phyloP scores from a whole-genome alignment of 768 basidiomycete genomes.

The Epithele typhae region DNA sequence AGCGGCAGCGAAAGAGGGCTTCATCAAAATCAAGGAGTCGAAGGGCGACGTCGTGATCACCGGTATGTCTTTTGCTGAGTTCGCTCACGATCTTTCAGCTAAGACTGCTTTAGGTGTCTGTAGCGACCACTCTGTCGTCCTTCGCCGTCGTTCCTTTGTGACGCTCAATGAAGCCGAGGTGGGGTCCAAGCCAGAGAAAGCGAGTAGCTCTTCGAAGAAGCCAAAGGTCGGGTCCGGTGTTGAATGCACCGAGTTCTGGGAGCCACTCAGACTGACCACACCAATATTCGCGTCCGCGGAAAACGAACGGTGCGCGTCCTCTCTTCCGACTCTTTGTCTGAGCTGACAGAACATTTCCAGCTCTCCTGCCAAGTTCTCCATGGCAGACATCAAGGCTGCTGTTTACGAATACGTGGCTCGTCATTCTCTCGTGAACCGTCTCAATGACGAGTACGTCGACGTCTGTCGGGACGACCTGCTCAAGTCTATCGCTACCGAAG shows the following conservation, averaged over 20 bases:
- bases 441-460: constrained; percentile 67
- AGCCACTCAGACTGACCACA: constrained; percentile 55
- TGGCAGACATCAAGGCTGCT: constrained; percentile 49
- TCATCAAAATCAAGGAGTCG: constrained; percentile 68
- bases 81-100: too few species aligned
- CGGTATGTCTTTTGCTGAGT: constrained; percentile 10
- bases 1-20: constrained; percentile 62
- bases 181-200: constrained; percentile 56
- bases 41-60: constrained; percentile 46
- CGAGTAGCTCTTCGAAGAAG: constrained; percentile 38
- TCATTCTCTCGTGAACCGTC: constrained; percentile 58
- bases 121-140: constrained; percentile 51
- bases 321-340: too few species aligned
- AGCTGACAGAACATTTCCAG: too few species aligned
- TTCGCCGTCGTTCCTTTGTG: constrained; percentile 43
- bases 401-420: constrained; percentile 61
- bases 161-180: constrained; percentile 67
- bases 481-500: too few species aligned
- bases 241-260: constrained; percentile 74
- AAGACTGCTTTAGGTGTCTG: constrained; percentile 41
- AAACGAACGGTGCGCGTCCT: constrained; percentile 40
- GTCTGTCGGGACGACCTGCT: constrained; percentile 43
- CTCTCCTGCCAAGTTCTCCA: constrained; percentile 47
- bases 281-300: constrained; percentile 62
- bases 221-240: constrained; percentile 50